Percentiles rank a stretch among this genome's conserved stretches.
Conservation (phyloP, 495 filamentous ascomycete genomes). For the Terfezia claveryi region DNA sequence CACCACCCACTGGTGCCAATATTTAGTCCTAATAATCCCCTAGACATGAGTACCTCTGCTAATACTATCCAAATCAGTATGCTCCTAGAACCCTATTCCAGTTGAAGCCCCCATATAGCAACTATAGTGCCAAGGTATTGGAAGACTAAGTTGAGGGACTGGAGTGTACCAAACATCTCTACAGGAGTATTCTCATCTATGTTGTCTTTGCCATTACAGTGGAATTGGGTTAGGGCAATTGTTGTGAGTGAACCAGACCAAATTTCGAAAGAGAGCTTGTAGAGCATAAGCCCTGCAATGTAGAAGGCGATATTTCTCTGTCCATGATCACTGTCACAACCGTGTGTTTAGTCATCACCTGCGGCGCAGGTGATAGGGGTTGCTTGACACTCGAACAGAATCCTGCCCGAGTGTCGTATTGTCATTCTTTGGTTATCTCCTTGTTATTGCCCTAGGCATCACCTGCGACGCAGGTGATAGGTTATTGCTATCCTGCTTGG, state of each 20-base stretch:
- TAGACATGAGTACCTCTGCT: not conserved
- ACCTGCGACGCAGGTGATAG: too few relatives aligned
- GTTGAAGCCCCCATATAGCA: slow-evolving; percentile 16
- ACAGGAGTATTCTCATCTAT: slow-evolving; percentile 21
- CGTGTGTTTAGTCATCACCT: too few relatives aligned
- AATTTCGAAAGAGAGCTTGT: slow-evolving; percentile 27
- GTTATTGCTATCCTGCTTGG: too few relatives aligned
- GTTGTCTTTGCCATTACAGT: slow-evolving; percentile 11
- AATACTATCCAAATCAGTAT: not conserved
- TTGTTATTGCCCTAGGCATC: too few relatives aligned
- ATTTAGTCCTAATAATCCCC: not conserved
- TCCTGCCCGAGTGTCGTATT: too few relatives aligned
- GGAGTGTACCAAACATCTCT: slow-evolving; percentile 5
- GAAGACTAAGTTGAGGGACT: slow-evolving; percentile 18
- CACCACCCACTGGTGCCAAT: not conserved
- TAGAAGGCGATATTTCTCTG: slow-evolving; percentile 24
- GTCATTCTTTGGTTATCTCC: too few relatives aligned
- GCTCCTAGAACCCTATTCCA: not conserved
- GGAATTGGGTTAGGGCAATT: slow-evolving; percentile 26
- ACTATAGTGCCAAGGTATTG: slow-evolving; percentile 23
- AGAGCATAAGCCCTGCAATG: slow-evolving; percentile 24
- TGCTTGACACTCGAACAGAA: too few relatives aligned
- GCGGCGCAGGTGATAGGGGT: too few relatives aligned
- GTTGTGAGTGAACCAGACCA: slow-evolving; percentile 27
- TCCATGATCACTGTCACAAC: too few relatives aligned